These are phyloP conservation scores for Aspergillus sp. DNA, from an alignment of 2,329 filamentous ascomycete genomes.

Conservation along the genomic window DNA sequence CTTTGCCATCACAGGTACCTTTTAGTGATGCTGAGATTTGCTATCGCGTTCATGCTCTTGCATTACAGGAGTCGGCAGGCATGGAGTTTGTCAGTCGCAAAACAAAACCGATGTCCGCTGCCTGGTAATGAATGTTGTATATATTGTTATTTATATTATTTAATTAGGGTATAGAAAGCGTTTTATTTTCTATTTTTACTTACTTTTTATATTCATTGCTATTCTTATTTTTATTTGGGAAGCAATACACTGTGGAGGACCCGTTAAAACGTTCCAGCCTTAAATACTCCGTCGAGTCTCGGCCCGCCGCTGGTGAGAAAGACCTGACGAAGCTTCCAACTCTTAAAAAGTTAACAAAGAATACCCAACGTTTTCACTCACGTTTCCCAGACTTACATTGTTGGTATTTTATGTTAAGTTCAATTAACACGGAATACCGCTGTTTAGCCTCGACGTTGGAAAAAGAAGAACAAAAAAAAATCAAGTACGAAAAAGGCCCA, in stretches of 20 bases:
- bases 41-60: neutral
- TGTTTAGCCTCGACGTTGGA: neutral
- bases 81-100: neutral
- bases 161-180: constrained; percentile 22
- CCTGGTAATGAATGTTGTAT: constrained; percentile 16
- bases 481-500: constrained; percentile 1
- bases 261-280: too few species aligned
- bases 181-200: constrained; percentile 5
- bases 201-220: neutral
- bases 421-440: too few species aligned
- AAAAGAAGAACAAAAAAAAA: neutral
- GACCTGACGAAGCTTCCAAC: neutral
- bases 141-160: constrained; percentile 22
- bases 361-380: neutral
- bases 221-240: neutral
- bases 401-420: neutral
- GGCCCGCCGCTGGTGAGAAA: neutral
- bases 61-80: neutral
- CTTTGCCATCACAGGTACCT: constrained; percentile 19
- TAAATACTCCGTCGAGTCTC: neutral
- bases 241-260: too few species aligned
- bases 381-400: neutral
- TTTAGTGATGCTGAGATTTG: constrained; percentile 21
- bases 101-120: constrained; percentile 4
- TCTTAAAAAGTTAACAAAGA: neutral